Conservation (phyloP, 306 rosid species). For the Vachellia pachyceras region DNA sequence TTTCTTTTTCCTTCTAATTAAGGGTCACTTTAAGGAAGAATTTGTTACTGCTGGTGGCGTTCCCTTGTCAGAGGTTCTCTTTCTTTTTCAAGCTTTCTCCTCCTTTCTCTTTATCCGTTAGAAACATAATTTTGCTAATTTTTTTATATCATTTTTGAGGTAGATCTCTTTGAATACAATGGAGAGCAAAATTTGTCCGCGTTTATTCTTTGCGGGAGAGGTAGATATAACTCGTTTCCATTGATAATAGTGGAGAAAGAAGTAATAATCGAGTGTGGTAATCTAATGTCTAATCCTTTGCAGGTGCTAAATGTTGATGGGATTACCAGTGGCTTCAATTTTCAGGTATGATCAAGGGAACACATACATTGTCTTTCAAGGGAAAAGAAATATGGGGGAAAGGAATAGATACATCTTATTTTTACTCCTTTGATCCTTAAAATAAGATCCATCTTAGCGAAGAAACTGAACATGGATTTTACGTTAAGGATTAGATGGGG, state of each 20-base stretch:
- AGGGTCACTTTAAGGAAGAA: constrained; percentile 98
- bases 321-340: constrained; percentile 93
- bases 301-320: constrained; percentile 93
- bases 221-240: constrained; percentile 42
- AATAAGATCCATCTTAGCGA: too few species aligned
- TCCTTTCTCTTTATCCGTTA: constrained; percentile 22
- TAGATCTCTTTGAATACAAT: constrained; percentile 79
- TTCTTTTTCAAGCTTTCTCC: constrained; percentile 39
- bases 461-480: too few species aligned
- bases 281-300: constrained; percentile 35
- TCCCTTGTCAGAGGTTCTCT: constrained; percentile 84
- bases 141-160: constrained; percentile 6
- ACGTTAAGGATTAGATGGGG: too few species aligned
- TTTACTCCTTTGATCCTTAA: background rate
- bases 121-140: constrained; percentile 20
- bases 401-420: constrained; percentile 4
- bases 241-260: constrained; percentile 18
- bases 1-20: constrained; percentile 29
- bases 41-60: constrained; percentile 97
- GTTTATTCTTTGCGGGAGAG: constrained; percentile 92
- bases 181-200: constrained; percentile 80
- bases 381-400: background rate
- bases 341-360: constrained; percentile 67
- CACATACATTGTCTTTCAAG: background rate
- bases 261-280: constrained; percentile 15